Evolutionary conservation across 2,329 filamentous ascomycete species (phyloP).

Genomic region (Fusarium sp.): DNA sequence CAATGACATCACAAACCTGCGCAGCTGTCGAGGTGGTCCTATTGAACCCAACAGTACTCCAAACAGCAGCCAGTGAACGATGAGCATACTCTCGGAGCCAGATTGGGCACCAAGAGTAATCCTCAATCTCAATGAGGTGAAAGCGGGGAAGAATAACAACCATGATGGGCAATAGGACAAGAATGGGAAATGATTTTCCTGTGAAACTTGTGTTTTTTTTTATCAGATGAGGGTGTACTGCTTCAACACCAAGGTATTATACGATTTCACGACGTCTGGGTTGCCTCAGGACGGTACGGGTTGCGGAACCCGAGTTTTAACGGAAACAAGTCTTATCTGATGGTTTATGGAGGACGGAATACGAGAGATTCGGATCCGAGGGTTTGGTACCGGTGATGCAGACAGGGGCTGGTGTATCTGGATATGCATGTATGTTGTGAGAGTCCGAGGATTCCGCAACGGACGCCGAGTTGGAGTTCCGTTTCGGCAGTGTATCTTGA

Average conservation of each 20-base stretch:
- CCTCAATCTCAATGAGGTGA: slow-evolving; percentile 38
- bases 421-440: background rate
- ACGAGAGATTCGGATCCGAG: background rate
- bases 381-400: background rate
- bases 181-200: background rate
- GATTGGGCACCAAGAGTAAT: slow-evolving; percentile 36
- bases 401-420: background rate
- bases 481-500: background rate
- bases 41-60: slow-evolving; percentile 36
- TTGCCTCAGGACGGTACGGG: background rate
- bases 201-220: too few species aligned
- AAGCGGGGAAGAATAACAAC: slow-evolving; percentile 35
- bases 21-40: slow-evolving; percentile 30
- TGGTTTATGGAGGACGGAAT: background rate
- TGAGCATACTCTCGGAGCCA: slow-evolving; percentile 40
- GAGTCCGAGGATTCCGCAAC: background rate
- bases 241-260: slow-evolving; percentile 2
- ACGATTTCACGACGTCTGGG: background rate
- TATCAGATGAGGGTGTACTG: background rate
- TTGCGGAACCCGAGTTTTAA: slow-evolving; percentile 15
- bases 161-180: slow-evolving; percentile 3
- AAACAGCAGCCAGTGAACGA: slow-evolving; percentile 31
- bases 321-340: background rate
- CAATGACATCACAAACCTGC: slow-evolving; percentile 36
- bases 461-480: background rate